These are phyloP conservation scores for Boletus sp. DNA, from an alignment of 768 basidiomycete species.

Conservation along the genomic window DNA sequence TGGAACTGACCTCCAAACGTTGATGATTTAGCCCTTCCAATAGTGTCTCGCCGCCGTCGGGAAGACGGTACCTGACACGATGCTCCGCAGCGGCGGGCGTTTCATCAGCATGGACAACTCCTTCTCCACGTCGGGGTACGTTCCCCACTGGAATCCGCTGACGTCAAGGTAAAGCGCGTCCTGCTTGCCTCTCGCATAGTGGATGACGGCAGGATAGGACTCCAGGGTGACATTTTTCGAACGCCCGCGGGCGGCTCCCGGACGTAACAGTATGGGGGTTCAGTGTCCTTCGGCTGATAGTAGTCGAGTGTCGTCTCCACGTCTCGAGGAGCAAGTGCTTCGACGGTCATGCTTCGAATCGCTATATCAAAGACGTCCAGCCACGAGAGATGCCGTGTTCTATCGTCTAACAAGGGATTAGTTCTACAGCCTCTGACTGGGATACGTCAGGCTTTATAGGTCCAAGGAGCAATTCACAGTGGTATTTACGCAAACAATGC, in stretches of 20 bases:
- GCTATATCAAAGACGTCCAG: neutral
- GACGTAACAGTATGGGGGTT: constrained; percentile 34
- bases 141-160: constrained; percentile 40
- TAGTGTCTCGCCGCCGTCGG: constrained; percentile 39
- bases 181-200: constrained; percentile 31
- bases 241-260: constrained; percentile 20
- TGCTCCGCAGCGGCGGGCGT: constrained; percentile 32
- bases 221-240: constrained; percentile 26
- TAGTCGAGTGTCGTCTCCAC: constrained; percentile 38
- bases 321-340: constrained; percentile 29
- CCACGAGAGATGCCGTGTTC: neutral
- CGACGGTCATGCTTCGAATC: constrained; percentile 17
- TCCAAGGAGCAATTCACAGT: too few species aligned
- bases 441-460: neutral
- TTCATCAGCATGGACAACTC: constrained; percentile 46
- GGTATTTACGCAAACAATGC: neutral
- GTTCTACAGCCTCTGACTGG: neutral
- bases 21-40: constrained; percentile 42
- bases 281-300: constrained; percentile 23
- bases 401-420: too few species aligned
- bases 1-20: constrained; percentile 38
- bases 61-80: constrained; percentile 37
- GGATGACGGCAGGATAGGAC: constrained; percentile 12
- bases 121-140: constrained; percentile 33
- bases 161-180: constrained; percentile 29